Evolutionary conservation across 106 monocot species (phyloP).

Genomic region (Vanilla planifolia): DNA sequence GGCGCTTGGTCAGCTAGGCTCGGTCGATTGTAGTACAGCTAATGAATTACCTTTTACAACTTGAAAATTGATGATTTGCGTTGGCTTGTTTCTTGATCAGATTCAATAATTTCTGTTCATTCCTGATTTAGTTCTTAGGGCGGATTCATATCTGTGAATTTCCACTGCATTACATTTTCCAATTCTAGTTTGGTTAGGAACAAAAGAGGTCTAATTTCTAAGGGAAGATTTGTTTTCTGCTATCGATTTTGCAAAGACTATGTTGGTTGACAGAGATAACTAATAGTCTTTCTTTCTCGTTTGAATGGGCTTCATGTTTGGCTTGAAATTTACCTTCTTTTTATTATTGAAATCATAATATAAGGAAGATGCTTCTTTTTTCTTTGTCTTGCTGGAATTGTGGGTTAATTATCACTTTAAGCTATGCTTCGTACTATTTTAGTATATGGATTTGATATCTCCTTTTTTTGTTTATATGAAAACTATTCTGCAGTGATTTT

Average conservation of each 20-base stretch:
- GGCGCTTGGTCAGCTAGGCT: too few relatives aligned
- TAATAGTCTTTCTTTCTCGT: neutral
- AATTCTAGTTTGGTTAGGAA: neutral
- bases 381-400: too few relatives aligned
- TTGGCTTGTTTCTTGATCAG: too few relatives aligned
- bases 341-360: neutral
- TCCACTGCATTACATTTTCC: neutral
- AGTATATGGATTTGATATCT: too few relatives aligned
- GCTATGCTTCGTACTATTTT: too few relatives aligned
- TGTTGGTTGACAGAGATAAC: neutral
- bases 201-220: neutral
- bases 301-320: neutral
- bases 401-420: too few relatives aligned
- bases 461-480: neutral
- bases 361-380: neutral
- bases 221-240: neutral
- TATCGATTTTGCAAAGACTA: neutral
- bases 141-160: too few relatives aligned
- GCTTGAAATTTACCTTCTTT: neutral
- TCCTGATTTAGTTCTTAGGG: too few relatives aligned
- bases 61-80: too few relatives aligned
- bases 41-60: too few relatives aligned
- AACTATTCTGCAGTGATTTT: neutral
- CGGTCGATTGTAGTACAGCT: too few relatives aligned
- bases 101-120: too few relatives aligned